A percentile compares a stretch with the other conserved stretches of the same genome.
These are phyloP conservation scores for Barbarea vulgaris DNA, from an alignment of 345 rosid genomes.

Conservation along the genomic window DNA sequence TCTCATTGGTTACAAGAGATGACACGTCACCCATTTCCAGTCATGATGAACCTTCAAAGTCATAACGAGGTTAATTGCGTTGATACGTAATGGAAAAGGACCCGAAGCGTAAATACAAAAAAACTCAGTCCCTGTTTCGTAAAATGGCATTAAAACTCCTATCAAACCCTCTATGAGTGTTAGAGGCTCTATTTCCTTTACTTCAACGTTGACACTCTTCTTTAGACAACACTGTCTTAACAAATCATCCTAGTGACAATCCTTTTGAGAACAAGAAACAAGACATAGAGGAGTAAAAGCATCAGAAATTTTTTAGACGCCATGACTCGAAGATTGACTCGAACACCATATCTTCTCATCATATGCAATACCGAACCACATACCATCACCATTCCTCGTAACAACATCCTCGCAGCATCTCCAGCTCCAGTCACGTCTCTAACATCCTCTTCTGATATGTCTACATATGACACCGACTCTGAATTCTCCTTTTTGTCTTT, in stretches of 20 bases:
- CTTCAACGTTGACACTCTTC: neutral
- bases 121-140: neutral
- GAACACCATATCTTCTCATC: constrained; percentile 67
- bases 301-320: constrained; percentile 79
- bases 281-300: constrained; percentile 47
- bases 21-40: constrained; percentile 13
- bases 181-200: neutral
- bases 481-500: constrained; percentile 26
- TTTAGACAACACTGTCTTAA: neutral
- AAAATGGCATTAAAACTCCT: neutral
- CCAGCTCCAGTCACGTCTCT: constrained; percentile 45
- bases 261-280: constrained; percentile 52
- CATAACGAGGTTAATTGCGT: neutral
- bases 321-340: constrained; percentile 72
- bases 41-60: neutral
- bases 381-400: constrained; percentile 48
- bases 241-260: constrained; percentile 35
- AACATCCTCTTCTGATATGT: constrained; percentile 44
- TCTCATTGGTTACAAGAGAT: constrained; percentile 19
- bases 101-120: neutral
- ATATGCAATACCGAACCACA: constrained; percentile 41
- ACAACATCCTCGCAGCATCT: constrained; percentile 49
- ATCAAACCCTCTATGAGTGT: neutral
- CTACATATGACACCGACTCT: constrained; percentile 55
- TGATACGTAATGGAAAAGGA: too few relatives aligned